Percentiles rank a stretch among this genome's conserved stretches.
Evolutionary conservation across 2,329 filamentous ascomycete species (phyloP).

Genomic region (Aureobasidium sp.): DNA sequence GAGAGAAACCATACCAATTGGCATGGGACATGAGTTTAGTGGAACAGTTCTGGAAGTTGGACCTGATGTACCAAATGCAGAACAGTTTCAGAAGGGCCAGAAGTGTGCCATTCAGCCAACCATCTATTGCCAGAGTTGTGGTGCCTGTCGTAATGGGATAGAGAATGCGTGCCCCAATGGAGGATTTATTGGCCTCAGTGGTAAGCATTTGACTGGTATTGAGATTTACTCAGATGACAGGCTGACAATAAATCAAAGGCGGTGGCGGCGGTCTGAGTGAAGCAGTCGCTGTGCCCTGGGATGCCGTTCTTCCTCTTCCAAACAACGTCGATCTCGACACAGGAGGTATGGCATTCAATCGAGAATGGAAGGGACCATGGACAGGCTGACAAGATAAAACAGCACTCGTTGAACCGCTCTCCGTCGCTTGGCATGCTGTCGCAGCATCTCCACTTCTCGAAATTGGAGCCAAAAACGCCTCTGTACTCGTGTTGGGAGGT

Average conservation of each 20-base stretch:
- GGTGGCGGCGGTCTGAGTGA: slow-evolving; percentile 48
- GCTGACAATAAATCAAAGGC: slow-evolving; percentile 8
- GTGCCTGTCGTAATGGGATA: slow-evolving; percentile 46
- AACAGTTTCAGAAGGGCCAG: slow-evolving; percentile 45
- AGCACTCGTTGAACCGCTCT: slow-evolving; percentile 56
- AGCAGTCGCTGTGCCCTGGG: slow-evolving; percentile 44
- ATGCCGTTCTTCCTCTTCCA: slow-evolving; percentile 46
- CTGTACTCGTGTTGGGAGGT: slow-evolving; percentile 36
- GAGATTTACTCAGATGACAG: neutral
- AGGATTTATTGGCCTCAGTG: slow-evolving; percentile 35
- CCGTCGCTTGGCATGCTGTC: slow-evolving; percentile 60
- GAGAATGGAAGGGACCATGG: no score
- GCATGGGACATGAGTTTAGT: slow-evolving; percentile 58
- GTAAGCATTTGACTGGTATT: neutral
- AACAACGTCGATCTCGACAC: slow-evolving; percentile 47
- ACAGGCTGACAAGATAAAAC: neutral
- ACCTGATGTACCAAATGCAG: slow-evolving; percentile 39
- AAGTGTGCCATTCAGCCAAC: slow-evolving; percentile 52
- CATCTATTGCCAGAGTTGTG: slow-evolving; percentile 51
- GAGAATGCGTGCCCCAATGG: slow-evolving; percentile 54
- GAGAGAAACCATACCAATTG: slow-evolving; percentile 36
- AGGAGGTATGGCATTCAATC: slow-evolving; percentile 22
- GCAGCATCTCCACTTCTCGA: slow-evolving; percentile 39
- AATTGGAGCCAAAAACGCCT: slow-evolving; percentile 2
- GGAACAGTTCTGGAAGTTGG: slow-evolving; percentile 56